Evolutionary conservation across 129 eudicot species (phyloP), one percentile per base, ranked within the genome.

Genomic region (Saposhnikovia divaricata): DNA sequence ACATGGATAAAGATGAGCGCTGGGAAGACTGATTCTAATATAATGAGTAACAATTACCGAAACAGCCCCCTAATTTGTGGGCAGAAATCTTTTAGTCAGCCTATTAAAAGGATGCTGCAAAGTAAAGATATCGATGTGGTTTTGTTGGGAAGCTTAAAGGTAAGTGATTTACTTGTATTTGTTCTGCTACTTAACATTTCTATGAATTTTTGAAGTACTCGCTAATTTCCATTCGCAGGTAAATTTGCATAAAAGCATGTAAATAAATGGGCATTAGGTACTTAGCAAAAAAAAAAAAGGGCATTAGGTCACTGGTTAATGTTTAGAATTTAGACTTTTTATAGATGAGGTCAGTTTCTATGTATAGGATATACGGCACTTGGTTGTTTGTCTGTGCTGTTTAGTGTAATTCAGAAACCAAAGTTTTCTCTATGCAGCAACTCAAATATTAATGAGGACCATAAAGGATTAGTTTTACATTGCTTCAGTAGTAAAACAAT

Each of bases 131-230:
- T 86, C 72, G 92, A 91, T 47, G 84, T 89, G 75, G 80, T 85
- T 80, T 89, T 89, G 78, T 87, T 95, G 55, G 99, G 97, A 82
- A 77, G 45, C 70, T 44, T 95, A 57, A 92, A 89, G 97, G 96
- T 90, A 40, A 77, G 75, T 72, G 34, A 23, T 23, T 50, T 34
- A 53, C 74, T 59, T 72, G 51, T 76, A 25, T 9, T 71, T 31
- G 61, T 77, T 47, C 5, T 78, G 43, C 34, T 78, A 43, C 34
- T 28, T 6, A 44, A 43, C 70, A 76, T 59, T 23, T 74, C 25
- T 61, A 63, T 18, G 78, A 19, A 7, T 68, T 34, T 34, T 68
- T 68, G 21, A 68, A 68, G 42, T 31, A 19, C 42, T 31, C 8
- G 5, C 7, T 65, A 13, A 34, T 31, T 28, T 31, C 42, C 42